phyloP scores from a whole-genome alignment of 441 rosid species.

The Gossypium lobatum region DNA sequence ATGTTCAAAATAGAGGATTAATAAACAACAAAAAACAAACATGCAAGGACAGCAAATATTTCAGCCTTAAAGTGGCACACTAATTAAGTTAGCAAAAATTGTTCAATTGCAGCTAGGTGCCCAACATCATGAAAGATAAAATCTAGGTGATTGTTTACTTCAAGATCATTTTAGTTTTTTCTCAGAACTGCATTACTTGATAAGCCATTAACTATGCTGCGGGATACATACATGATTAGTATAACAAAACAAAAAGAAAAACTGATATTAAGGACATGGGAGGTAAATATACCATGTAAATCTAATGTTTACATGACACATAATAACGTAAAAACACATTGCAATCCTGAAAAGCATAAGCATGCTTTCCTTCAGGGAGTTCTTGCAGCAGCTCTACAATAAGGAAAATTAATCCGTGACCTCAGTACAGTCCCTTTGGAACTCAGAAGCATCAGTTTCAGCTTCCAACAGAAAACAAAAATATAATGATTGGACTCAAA shows the following conservation, averaged over 20 bases:
- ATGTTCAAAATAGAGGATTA: not conserved
- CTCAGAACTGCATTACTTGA: not conserved
- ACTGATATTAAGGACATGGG: not conserved
- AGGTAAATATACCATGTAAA: not conserved
- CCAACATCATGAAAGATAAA: not conserved
- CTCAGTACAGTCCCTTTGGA: not conserved
- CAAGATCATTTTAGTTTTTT: not conserved
- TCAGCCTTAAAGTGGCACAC: not conserved
- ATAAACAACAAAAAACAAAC: not conserved
- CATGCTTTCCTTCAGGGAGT: not conserved
- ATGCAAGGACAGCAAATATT: not conserved
- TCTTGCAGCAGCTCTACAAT: not conserved
- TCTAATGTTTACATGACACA: not conserved
- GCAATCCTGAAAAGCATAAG: not conserved
- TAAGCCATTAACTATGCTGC: not conserved
- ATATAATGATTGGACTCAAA: not conserved
- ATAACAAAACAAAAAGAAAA: not conserved
- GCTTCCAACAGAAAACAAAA: not conserved
- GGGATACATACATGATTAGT: not conserved
- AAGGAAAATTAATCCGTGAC: not conserved
- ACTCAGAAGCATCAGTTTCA: not conserved
- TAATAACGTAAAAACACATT: not conserved
- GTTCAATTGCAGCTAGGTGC: not conserved
- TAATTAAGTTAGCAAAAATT: not conserved
- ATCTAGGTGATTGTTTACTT: not conserved